phyloP scores from a whole-genome alignment of 139 green algal species.

The Chlorella sorokiniana region DNA sequence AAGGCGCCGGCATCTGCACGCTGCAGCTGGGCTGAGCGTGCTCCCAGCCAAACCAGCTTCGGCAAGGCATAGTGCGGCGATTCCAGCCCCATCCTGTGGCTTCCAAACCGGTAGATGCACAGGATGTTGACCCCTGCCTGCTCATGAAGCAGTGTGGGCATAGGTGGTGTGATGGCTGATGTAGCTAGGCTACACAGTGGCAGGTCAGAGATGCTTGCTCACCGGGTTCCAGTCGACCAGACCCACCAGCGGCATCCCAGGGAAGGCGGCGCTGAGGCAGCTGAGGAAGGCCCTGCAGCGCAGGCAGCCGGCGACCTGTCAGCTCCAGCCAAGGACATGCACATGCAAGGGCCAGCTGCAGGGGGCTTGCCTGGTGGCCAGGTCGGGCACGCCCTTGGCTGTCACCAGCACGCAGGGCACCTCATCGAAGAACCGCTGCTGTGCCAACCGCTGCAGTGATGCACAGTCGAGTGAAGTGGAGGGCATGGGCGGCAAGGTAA shows the following conservation, averaged over 20 bases:
- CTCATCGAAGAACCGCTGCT: conserved; percentile 57
- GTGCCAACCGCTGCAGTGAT: conserved; percentile 58
- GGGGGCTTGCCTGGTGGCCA: conserved; percentile 62
- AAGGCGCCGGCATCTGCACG: conserved; percentile 46
- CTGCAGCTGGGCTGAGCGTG: conserved; percentile 59
- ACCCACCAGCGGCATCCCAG: conserved; percentile 39
- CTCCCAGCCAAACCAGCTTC: conserved; percentile 77
- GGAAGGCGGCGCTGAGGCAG: conserved; percentile 50
- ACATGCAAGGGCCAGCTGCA: no score
- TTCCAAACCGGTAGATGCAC: conserved; percentile 77
- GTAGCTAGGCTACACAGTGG: no score
- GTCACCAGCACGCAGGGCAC: conserved; percentile 75
- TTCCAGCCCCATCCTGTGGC: conserved; percentile 68
- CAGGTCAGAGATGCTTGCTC: no score
- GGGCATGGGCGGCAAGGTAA: not conserved
- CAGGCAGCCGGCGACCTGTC: not conserved
- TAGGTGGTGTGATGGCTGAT: conserved; percentile 39
- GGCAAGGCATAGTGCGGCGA: conserved; percentile 63
- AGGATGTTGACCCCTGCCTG: conserved; percentile 61
- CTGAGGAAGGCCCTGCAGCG: conserved; percentile 52
- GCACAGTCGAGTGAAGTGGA: not conserved
- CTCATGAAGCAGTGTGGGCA: not conserved
- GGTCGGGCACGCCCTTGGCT: conserved; percentile 81
- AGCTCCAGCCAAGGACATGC: no score
- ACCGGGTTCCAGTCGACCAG: conserved; percentile 93